phyloP scores from a whole-genome alignment of 202 grass and related monocot genomes.

The Zizania palustris region DNA sequence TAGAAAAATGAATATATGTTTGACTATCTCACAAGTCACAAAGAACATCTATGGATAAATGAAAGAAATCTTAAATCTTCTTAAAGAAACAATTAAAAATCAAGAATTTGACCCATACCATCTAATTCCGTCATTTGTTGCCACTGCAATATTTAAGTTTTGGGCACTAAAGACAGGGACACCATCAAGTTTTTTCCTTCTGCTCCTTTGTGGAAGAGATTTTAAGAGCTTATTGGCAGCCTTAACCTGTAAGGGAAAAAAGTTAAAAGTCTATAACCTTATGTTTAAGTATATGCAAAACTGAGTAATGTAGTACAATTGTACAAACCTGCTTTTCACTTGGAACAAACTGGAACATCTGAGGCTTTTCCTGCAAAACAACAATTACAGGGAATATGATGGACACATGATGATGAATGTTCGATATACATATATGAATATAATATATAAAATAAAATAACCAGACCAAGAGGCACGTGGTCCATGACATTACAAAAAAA shows the following conservation, averaged over 20 bases:
- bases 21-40: not conserved
- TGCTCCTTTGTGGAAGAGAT: constrained; percentile 60
- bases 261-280: constrained; percentile 13
- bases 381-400: constrained; percentile 16
- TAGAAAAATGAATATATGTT: constrained; percentile 22
- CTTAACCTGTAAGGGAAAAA: constrained; percentile 60
- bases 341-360: constrained; percentile 96
- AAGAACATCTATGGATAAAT: constrained; percentile 11
- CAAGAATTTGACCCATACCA: constrained; percentile 60
- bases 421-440: constrained; percentile 20
- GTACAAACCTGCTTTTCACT: constrained; percentile 82
- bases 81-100: not conserved
- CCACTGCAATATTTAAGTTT: constrained; percentile 96
- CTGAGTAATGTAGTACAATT: constrained; percentile 26
- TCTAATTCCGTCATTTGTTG: constrained; percentile 91
- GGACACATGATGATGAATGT: constrained; percentile 8
- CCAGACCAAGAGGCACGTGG: too few species aligned
- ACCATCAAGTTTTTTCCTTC: constrained; percentile 71
- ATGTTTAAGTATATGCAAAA: constrained; percentile 30
- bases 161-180: constrained; percentile 91
- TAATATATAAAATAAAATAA: constrained; percentile 20
- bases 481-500: too few species aligned
- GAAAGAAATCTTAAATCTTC: not conserved
- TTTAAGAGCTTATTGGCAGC: constrained; percentile 86
- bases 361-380: constrained; percentile 88